A percentile compares a stretch with the other conserved stretches of the same genome.
Conservation (phyloP, 306 rosid genomes). For the Dryas octopetala region DNA sequence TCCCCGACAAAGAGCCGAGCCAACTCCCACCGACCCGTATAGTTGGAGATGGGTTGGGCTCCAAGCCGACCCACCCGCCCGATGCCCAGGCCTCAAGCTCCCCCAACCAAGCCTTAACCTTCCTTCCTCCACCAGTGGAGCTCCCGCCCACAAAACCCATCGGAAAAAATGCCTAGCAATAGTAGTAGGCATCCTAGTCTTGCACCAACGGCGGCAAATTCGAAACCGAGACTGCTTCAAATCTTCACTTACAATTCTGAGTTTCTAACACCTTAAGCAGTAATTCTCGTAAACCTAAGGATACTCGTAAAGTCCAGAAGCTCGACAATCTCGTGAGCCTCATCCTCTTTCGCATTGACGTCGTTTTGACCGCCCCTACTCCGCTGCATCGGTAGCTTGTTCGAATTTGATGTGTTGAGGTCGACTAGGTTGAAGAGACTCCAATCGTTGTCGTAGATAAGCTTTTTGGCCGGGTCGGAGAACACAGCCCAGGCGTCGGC, state of each 20-base stretch:
- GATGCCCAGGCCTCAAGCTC: no score
- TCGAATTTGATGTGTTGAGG: constrained; percentile 12
- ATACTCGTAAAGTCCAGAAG: constrained; percentile 91
- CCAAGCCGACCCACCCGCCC: no score
- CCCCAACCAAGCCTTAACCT: constrained; percentile 11
- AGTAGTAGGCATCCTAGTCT: constrained; percentile 79
- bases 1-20: no score
- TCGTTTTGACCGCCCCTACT: constrained; percentile 12
- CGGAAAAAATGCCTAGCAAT: constrained; percentile 80
- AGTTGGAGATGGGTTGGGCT: no score
- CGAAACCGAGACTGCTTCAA: constrained; percentile 53
- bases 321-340: constrained; percentile 35
- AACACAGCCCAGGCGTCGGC: constrained; percentile 78
- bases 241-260: constrained; percentile 71
- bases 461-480: constrained; percentile 57
- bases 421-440: constrained; percentile 46
- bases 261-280: constrained; percentile 54
- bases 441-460: constrained; percentile 52
- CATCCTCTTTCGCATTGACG: background rate
- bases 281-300: constrained; percentile 67
- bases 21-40: no score
- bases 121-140: constrained; percentile 21
- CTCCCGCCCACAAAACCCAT: constrained; percentile 52
- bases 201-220: constrained; percentile 62
- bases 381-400: constrained; percentile 57